Evolutionary conservation across 176 grass and related monocot genomes (phyloP), one percentile per base, ranked within the genome.

Genomic region (Panicum miliaceum): DNA sequence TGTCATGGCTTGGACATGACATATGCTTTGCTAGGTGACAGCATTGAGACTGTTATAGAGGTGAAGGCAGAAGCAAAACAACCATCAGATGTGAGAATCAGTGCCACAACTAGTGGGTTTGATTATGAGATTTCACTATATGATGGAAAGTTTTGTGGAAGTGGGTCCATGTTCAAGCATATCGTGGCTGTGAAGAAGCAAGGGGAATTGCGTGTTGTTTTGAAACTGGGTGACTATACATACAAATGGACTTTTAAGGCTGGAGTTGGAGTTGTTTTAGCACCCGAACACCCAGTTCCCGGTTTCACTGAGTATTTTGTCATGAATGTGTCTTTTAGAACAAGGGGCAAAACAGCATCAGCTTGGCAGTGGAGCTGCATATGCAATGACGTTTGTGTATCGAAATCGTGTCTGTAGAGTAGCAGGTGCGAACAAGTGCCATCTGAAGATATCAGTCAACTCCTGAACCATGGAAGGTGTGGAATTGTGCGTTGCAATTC

Each of bases 311-410:
- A 40, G 20, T 76, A 16, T 10, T 58, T 76, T 41, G 51, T 76
- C 52, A 25, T 76, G 52, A 76, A 76, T 58, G 73, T 58, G 23
- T 76, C 51, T 14, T 58, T 76, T 15, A 76, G 51, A n/a, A 58
- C 73, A 40, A 76, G 20, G 35, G 52, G 73, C 32, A 76, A 76
- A 40, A 35, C 20, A 41, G 73, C 52, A 23, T 76, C 73, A 41
- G 73, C 34, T 6, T 76, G 73, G 73, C 52, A 76, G 73, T 76
- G 73, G 73, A 76, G 73, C 41, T 76, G 73, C 20, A 40, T 76
- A 10, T 8, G 73, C 51, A 57, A 76, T 6, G 3, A 23, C 4
- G 10, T 76, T 15, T 1, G 10, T 76, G 19, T 38, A 23, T 0
- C 73, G 0, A 19, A 40, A 68, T 22, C 4, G 20, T 10, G 3